A percentile compares a stretch with the other conserved stretches of the same genome.
Evolutionary conservation across 257 asterid genomes (phyloP).

Genomic region (Petunia secreta): DNA sequence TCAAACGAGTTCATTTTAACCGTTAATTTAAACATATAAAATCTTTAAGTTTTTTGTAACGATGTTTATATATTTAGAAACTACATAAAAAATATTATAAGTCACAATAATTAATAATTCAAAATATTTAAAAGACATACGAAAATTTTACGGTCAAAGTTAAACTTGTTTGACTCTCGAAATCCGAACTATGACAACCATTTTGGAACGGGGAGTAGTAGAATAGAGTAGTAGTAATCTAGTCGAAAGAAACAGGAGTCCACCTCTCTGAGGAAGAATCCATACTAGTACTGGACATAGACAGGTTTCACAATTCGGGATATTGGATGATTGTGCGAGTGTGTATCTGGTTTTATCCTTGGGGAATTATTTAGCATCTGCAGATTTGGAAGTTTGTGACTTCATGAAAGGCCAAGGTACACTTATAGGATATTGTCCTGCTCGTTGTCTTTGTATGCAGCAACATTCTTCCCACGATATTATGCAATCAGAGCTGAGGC

Average conservation of each 20-base stretch:
- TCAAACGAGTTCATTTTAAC: no score
- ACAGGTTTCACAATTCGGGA: not conserved
- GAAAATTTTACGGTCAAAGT: no score
- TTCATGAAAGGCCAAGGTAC: not conserved
- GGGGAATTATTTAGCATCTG: not conserved
- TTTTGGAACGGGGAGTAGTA: not conserved
- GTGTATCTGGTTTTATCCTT: not conserved
- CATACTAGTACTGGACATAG: not conserved
- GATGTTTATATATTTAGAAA: no score
- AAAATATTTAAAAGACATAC: no score
- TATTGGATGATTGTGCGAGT: conserved; percentile 9
- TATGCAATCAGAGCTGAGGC: not conserved
- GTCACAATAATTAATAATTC: no score
- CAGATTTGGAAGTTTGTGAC: conserved; percentile 8
- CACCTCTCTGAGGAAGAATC: not conserved
- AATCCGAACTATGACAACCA: no score
- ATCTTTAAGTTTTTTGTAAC: no score
- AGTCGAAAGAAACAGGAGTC: not conserved
- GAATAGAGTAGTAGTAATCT: no score
- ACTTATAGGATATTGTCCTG: conserved; percentile 8
- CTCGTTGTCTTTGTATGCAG: not conserved
- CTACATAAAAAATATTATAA: no score
- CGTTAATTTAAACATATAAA: no score
- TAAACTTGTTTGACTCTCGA: no score
- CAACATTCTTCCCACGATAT: conserved; percentile 17